These are phyloP conservation scores for Ettlia oleoabundans DNA, from an alignment of 139 green algal species.

Conservation along the genomic window DNA sequence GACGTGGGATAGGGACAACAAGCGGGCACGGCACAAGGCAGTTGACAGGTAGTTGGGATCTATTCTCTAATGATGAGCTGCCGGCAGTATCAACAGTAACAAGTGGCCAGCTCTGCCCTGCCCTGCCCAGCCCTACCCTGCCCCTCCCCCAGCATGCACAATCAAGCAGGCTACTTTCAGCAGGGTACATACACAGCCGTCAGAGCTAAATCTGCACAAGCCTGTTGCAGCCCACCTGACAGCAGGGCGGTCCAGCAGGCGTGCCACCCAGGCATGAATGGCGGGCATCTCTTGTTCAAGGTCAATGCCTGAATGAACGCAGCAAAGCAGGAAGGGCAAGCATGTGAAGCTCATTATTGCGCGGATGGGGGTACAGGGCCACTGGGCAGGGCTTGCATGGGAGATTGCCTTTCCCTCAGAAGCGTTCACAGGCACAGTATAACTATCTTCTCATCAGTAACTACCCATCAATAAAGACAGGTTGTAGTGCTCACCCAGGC, in stretches of 20 bases:
- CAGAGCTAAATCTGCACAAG: not conserved
- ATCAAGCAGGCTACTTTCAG: no score
- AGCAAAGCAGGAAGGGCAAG: not conserved
- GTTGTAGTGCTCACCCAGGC: not conserved
- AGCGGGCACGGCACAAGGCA: no score
- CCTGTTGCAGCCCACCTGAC: not conserved
- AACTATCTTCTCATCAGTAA: not conserved
- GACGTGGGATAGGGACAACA: no score
- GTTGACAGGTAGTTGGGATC: no score
- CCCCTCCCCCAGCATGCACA: no score
- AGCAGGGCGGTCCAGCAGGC: not conserved
- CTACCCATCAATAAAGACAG: not conserved
- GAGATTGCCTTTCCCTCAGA: no score
- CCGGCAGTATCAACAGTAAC: no score
- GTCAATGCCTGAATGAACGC: not conserved
- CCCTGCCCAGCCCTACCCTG: no score
- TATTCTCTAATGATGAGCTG: no score
- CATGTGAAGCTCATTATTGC: not conserved
- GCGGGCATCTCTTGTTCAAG: not conserved
- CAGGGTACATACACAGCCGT: no score
- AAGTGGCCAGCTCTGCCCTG: no score
- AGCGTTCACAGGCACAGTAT: no score
- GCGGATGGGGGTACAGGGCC: not conserved
- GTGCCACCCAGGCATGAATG: not conserved
- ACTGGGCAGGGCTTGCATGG: not conserved